A percentile compares a stretch with the other conserved stretches of the same genome.
Conservation (phyloP, 2,329 filamentous ascomycete species). For the Arachnomyces sp. region DNA sequence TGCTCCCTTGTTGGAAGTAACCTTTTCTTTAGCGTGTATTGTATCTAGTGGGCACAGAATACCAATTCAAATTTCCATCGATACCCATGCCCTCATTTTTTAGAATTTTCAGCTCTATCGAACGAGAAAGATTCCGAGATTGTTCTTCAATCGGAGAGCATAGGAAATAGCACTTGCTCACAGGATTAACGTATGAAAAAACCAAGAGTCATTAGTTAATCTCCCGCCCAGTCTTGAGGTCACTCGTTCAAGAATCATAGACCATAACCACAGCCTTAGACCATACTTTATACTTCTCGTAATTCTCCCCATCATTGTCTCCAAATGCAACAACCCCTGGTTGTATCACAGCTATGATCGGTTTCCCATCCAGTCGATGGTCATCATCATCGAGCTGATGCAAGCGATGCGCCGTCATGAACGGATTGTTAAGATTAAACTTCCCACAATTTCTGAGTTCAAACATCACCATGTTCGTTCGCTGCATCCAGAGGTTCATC, state of each 20-base stretch:
- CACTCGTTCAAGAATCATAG: background rate
- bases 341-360: conserved; percentile 12
- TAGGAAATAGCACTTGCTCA: too few species aligned
- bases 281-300: conserved; percentile 16
- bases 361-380: conserved; percentile 10
- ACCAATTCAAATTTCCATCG: too few species aligned
- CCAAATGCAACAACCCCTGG: conserved; percentile 17
- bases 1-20: too few species aligned
- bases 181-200: too few species aligned
- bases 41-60: too few species aligned
- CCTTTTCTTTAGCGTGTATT: too few species aligned
- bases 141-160: too few species aligned
- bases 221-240: too few species aligned
- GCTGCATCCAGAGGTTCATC: conserved; percentile 15
- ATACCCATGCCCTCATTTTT: too few species aligned
- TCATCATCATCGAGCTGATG: conserved; percentile 17
- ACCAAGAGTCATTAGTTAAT: too few species aligned
- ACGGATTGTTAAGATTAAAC: conserved; percentile 1
- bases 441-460: background rate
- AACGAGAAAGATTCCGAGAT: too few species aligned
- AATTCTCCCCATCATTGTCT: conserved; percentile 16
- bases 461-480: conserved; percentile 9
- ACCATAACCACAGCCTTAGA: conserved; percentile 14
- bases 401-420: conserved; percentile 14
- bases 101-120: too few species aligned